Conservation (phyloP, 1,284 basidiomycete species). For the Entoloma clypeatum region DNA sequence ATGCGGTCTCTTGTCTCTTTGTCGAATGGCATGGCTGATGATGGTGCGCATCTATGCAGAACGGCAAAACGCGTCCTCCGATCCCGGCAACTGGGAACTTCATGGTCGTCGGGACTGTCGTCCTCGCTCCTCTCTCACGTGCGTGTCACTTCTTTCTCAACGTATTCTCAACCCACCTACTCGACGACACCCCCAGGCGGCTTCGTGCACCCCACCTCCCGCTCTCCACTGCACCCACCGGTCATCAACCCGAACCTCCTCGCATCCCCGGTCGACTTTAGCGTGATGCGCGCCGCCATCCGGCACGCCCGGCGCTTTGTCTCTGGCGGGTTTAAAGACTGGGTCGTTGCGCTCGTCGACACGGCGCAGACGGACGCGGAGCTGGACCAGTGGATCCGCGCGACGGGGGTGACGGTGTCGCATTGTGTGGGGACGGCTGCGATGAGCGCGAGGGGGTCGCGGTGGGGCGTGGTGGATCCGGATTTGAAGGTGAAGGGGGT, state of each 20-base stretch:
- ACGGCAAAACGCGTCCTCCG: constrained; percentile 11
- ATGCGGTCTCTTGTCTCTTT: neutral
- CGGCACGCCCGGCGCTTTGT: constrained; percentile 15
- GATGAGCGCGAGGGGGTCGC: constrained; percentile 9
- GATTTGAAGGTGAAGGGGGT: constrained; percentile 16
- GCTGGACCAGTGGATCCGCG: constrained; percentile 15
- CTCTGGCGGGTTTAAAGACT: constrained; percentile 14
- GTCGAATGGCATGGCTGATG: neutral
- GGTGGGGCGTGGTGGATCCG: constrained; percentile 15
- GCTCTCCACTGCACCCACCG: constrained; percentile 14
- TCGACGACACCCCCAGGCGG: constrained; percentile 10
- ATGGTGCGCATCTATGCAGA: constrained; percentile 1
- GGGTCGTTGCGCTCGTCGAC: constrained; percentile 10
- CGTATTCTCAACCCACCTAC: neutral
- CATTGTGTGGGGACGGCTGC: constrained; percentile 15
- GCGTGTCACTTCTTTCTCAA: neutral
- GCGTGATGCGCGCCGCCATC: constrained; percentile 11
- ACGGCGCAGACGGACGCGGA: constrained; percentile 15
- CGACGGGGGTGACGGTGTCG: constrained; percentile 5
- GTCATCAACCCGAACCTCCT: constrained; percentile 17
- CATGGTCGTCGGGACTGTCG: constrained; percentile 12
- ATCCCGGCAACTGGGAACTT: constrained; percentile 16
- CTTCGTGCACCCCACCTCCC: constrained; percentile 14
- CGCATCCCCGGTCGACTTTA: constrained; percentile 14
- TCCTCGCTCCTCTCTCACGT: constrained; percentile 15